phyloP scores from a whole-genome alignment of 2,329 filamentous ascomycete genomes.

The Trichoderma harzianum region DNA sequence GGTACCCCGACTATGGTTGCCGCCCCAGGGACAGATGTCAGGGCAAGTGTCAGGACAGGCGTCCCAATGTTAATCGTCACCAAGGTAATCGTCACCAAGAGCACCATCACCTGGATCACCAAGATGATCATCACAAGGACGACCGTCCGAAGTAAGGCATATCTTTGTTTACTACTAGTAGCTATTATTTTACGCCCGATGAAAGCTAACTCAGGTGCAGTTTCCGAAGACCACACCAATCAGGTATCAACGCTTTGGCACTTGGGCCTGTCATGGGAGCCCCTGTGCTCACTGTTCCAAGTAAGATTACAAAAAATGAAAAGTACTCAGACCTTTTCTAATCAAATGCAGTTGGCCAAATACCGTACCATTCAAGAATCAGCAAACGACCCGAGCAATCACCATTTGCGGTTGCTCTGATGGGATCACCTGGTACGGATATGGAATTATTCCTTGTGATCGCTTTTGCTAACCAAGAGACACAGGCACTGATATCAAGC shows the following conservation, averaged over 20 bases:
- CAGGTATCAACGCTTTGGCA: neutral
- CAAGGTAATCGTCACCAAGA: no score
- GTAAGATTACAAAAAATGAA: neutral
- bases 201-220: neutral
- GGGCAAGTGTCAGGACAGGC: no score
- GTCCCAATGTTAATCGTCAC: no score
- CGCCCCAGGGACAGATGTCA: no score
- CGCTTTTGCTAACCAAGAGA: neutral
- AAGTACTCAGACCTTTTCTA: neutral
- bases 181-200: neutral
- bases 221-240: neutral
- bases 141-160: neutral
- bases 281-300: neutral
- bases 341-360: neutral
- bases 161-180: neutral
- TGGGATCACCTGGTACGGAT: neutral
- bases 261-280: neutral
- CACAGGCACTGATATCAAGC: neutral
- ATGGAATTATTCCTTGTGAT: neutral
- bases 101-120: no score
- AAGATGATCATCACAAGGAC: neutral
- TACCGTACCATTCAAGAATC: neutral
- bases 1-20: no score
- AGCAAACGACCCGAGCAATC: neutral
- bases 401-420: neutral